Base-by-base conservation (phyloP, 2,329 filamentous ascomycete species). In the Ceratocystis colombiana region DNA sequence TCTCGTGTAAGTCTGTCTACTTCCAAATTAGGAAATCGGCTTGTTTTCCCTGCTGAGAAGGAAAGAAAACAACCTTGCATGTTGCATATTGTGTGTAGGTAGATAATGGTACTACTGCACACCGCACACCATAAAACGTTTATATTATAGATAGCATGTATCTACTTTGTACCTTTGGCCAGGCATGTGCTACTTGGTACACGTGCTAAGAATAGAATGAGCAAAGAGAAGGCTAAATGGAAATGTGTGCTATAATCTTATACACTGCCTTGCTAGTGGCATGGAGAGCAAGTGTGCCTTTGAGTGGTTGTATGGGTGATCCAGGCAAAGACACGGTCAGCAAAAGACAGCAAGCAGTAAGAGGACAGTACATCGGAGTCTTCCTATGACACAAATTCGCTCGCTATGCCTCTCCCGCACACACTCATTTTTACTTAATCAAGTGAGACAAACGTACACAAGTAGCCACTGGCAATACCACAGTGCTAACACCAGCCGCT, bases 401-500 rank as follows among this genome's bases (percentile, higher is more conserved):
- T 41, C 37, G 10, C 30, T 15, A 4, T 41, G 12, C 37, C 37
- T 41, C 37, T 41, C 37, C 15, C 10, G 37, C 37, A 4, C 10
- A 41, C 37, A 15, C 37, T 12, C 10, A 41, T 41, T 12, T 8
- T 12, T 12, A 53, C 22, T 25, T 5, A 15, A 25, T 12, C 5
- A 22, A 22, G 48, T 53, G 48, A 53, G 48, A 53, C 48, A 53
- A 10, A 50, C 25, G n/a, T 50, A 50, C 22, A 2, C 48, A 53
- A 53, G 20, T 53, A 25, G 48, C 48, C 48, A 53, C 48, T 53
- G 22, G 48, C 48, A 15, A 53, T 28, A 53, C 48, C 12, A 53
- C 48, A 53, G 20, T 53, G 48, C 5, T 25, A 53, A 28, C 25
- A 8, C 12, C 48, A 53, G 15, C 48, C 48, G 48, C 48, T 10